A percentile compares a stretch with the other conserved stretches of the same genome.
Conservation (phyloP, 495 filamentous ascomycete genomes). For the Neurospora sp. region DNA sequence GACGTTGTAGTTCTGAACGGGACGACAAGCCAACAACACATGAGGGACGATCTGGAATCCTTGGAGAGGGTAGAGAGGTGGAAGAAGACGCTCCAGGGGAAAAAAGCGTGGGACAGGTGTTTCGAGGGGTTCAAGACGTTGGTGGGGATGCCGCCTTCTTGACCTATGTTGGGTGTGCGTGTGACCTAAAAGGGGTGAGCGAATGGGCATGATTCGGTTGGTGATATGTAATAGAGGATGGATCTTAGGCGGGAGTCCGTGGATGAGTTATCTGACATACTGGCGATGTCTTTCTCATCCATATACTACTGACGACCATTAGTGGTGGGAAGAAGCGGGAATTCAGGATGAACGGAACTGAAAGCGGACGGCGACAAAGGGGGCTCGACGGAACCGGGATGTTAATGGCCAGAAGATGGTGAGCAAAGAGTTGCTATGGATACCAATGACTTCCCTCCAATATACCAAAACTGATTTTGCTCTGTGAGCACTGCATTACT, state of each 20-base stretch:
- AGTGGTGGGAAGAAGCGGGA: background rate
- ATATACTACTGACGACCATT: background rate
- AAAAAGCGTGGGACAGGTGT: slow-evolving; percentile 34
- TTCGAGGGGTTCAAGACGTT: slow-evolving; percentile 34
- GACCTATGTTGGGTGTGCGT: background rate
- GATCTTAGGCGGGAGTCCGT: background rate
- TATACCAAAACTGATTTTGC: background rate
- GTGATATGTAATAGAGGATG: background rate
- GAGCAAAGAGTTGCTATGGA: background rate
- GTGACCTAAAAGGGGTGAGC: background rate
- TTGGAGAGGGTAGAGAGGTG: slow-evolving; percentile 40
- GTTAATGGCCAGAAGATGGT: background rate
- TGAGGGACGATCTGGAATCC: slow-evolving; percentile 55
- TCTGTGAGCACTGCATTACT: background rate
- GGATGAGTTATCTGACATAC: background rate
- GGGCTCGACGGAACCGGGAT: background rate
- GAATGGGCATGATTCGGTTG: background rate
- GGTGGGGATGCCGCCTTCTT: slow-evolving; percentile 4
- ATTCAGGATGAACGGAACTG: background rate
- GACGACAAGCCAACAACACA: slow-evolving; percentile 51
- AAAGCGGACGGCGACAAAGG: background rate
- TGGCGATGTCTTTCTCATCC: background rate
- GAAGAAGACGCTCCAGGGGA: slow-evolving; percentile 28
- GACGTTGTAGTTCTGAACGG: slow-evolving; percentile 57
- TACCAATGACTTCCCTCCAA: background rate